phyloP scores from a whole-genome alignment of 768 basidiomycete species.

The Leccinellum albellum region DNA sequence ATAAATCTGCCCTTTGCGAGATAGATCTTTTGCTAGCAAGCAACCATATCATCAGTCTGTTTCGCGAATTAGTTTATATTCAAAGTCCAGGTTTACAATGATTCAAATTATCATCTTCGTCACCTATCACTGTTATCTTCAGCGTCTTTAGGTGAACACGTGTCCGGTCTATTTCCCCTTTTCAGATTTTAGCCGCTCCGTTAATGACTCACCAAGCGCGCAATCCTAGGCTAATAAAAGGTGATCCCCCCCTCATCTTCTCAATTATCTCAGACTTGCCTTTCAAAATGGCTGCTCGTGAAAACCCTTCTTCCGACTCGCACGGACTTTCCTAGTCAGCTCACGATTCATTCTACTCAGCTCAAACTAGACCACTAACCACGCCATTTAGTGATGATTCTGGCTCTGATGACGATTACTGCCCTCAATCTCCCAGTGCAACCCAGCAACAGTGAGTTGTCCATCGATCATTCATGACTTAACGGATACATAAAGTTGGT shows the following conservation, averaged over 20 bases:
- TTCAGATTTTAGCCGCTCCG: conserved; percentile 1
- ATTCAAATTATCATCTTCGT: too few relatives aligned
- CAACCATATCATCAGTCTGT: too few relatives aligned
- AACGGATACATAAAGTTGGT: not conserved
- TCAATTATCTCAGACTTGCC: not conserved
- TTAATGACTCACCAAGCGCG: not conserved
- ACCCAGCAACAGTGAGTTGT: not conserved
- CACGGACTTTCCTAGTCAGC: not conserved
- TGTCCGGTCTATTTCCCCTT: not conserved
- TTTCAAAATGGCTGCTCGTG: not conserved
- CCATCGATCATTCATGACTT: not conserved
- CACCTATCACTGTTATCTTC: conserved; percentile 11
- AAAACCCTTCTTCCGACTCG: not conserved
- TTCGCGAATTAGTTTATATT: too few relatives aligned
- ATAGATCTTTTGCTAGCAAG: too few relatives aligned
- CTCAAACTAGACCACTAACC: not conserved
- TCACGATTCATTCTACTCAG: not conserved
- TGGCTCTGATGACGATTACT: not conserved
- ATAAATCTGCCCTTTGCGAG: not conserved
- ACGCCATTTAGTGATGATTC: not conserved
- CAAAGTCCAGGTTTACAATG: too few relatives aligned
- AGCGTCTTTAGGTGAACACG: conserved; percentile 8
- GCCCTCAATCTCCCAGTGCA: not conserved
- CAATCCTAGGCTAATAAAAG: conserved; percentile 18
- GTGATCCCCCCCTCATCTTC: not conserved